Conservation (phyloP, 768 basidiomycete species). For the Boletus bicolor region DNA sequence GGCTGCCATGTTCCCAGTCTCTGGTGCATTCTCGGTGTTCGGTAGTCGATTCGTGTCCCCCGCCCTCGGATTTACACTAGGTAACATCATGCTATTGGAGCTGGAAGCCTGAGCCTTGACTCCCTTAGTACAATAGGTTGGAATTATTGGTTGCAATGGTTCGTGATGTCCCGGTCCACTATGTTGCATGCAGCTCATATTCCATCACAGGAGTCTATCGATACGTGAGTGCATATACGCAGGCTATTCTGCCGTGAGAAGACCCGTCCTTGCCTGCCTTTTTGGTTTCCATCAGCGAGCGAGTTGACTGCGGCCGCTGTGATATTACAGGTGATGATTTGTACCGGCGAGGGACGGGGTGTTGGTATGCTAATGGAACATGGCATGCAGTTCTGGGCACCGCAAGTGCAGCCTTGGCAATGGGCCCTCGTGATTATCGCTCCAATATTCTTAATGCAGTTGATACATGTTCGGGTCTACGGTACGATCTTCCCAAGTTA, state of each 20-base stretch:
- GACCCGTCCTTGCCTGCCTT: constrained; percentile 9
- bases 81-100: constrained; percentile 20
- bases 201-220: constrained; percentile 33
- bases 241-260: neutral
- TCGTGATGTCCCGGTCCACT: neutral
- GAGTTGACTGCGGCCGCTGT: constrained; percentile 58
- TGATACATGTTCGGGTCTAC: constrained; percentile 57
- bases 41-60: constrained; percentile 58
- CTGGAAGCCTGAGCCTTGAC: neutral
- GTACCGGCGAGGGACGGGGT: neutral
- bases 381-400: constrained; percentile 40
- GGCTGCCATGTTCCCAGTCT: constrained; percentile 60
- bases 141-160: constrained; percentile 58
- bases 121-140: constrained; percentile 36
- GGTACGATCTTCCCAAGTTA: constrained; percentile 32
- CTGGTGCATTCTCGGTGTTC: constrained; percentile 58
- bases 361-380: neutral
- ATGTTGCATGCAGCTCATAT: neutral
- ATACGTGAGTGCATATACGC: constrained; percentile 32
- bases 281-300: constrained; percentile 38
- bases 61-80: constrained; percentile 57
- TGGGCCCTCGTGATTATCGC: constrained; percentile 55
- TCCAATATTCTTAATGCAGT: constrained; percentile 49
- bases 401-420: constrained; percentile 47
- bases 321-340: constrained; percentile 40